Conservation (phyloP, 1,139 yeast species). For the Diutina scorzettiae region DNA sequence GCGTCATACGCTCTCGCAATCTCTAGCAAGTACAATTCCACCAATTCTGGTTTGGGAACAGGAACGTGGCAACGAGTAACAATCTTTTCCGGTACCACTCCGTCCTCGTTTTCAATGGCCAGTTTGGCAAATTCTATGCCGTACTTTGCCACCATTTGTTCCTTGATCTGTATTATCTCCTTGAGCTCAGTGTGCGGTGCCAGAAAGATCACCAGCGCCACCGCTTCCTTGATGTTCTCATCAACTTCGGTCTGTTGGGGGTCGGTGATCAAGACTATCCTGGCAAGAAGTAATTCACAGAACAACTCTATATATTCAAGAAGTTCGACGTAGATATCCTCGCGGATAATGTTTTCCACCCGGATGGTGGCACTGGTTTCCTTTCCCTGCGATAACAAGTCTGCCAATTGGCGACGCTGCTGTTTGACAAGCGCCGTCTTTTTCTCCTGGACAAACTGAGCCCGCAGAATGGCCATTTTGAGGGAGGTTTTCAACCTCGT, state of each 20-base stretch:
- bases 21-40: slow-evolving; percentile 60
- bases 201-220: slow-evolving; percentile 55
- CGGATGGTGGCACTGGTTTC: slow-evolving; percentile 77
- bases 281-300: slow-evolving; percentile 71
- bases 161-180: slow-evolving; percentile 53
- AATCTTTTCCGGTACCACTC: slow-evolving; percentile 55
- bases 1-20: slow-evolving; percentile 74
- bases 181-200: slow-evolving; percentile 68
- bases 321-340: slow-evolving; percentile 73
- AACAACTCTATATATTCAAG: slow-evolving; percentile 72
- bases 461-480: slow-evolving; percentile 71
- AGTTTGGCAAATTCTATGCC: slow-evolving; percentile 51
- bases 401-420: slow-evolving; percentile 67
- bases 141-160: slow-evolving; percentile 48
- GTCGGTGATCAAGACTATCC: slow-evolving; percentile 48
- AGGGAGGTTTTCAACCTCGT: slow-evolving; percentile 53
- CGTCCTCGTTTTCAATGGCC: slow-evolving; percentile 44
- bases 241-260: slow-evolving; percentile 33
- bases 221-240: slow-evolving; percentile 62
- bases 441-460: slow-evolving; percentile 72
- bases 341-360: slow-evolving; percentile 77
- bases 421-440: slow-evolving; percentile 75
- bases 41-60: slow-evolving; percentile 58
- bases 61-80: slow-evolving; percentile 48
- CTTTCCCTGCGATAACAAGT: slow-evolving; percentile 55